phyloP scores from a whole-genome alignment of 108 stramenopile species.

The Aurantiochytrium sp. region DNA sequence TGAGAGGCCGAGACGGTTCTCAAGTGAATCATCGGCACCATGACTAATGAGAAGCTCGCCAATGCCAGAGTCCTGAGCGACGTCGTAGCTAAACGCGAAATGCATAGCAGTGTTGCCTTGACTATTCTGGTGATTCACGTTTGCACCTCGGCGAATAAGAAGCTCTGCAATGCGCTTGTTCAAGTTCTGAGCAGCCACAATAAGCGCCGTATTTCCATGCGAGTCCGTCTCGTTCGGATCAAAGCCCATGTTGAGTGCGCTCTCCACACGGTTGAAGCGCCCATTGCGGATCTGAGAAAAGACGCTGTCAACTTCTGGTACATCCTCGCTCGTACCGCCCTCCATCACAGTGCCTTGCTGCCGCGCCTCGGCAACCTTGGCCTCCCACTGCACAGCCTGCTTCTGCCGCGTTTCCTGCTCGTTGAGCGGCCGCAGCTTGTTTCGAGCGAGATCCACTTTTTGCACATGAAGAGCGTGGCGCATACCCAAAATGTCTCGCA shows the following conservation, averaged over 20 bases:
- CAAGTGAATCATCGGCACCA: slow-evolving; percentile 53
- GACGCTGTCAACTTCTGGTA: slow-evolving; percentile 42
- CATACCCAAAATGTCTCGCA: slow-evolving; percentile 71
- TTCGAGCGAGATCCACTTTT: slow-evolving; percentile 43
- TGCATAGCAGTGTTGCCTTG: slow-evolving; percentile 48
- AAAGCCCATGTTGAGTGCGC: slow-evolving; percentile 45
- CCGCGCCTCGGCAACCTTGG: neutral
- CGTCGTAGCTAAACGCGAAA: slow-evolving; percentile 54
- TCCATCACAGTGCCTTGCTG: neutral
- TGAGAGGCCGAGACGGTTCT: slow-evolving; percentile 24
- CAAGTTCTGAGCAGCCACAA: slow-evolving; percentile 39
- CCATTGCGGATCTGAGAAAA: slow-evolving; percentile 55
- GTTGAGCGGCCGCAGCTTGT: slow-evolving; percentile 45
- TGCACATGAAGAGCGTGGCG: slow-evolving; percentile 70
- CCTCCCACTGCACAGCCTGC: slow-evolving; percentile 28
- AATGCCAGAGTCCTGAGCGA: slow-evolving; percentile 28
- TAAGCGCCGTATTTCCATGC: slow-evolving; percentile 22
- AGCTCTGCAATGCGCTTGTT: slow-evolving; percentile 34
- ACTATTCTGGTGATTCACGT: slow-evolving; percentile 40
- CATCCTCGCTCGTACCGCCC: neutral
- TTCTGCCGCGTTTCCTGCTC: slow-evolving; percentile 31
- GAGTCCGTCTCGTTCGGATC: slow-evolving; percentile 17
- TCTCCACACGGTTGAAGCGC: slow-evolving; percentile 44
- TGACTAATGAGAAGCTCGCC: slow-evolving; percentile 55
- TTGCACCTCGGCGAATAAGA: slow-evolving; percentile 39